A percentile compares a stretch with the other conserved stretches of the same genome.
Evolutionary conservation across 164 flowering plant genomes (phyloP).

Genomic region (Sextonia rubra): DNA sequence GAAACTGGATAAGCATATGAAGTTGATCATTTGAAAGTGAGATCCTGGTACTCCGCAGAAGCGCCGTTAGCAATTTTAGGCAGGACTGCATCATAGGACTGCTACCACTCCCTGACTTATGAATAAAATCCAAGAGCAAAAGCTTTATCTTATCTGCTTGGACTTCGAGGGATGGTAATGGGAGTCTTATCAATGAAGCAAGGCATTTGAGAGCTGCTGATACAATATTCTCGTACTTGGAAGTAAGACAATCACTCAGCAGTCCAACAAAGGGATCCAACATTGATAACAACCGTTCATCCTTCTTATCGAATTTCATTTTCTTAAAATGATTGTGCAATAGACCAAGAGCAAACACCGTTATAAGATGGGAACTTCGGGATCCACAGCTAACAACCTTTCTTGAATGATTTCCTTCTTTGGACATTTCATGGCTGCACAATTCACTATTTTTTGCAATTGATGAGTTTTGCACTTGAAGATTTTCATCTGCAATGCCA

Average conservation of each 20-base stretch:
- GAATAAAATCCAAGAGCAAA: conserved; percentile 64
- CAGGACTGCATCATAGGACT: conserved; percentile 66
- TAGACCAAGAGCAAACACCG: conserved; percentile 72
- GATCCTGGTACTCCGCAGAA: conserved; percentile 52
- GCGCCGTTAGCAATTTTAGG: conserved; percentile 60
- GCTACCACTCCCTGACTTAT: conserved; percentile 39
- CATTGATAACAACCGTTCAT: conserved; percentile 46
- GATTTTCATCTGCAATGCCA: conserved; percentile 42
- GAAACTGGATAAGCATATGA: conserved; percentile 68
- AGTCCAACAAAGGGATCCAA: conserved; percentile 74
- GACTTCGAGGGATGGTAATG: conserved; percentile 64
- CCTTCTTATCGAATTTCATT: conserved; percentile 43
- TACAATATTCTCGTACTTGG: conserved; percentile 74
- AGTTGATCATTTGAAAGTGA: conserved; percentile 72
- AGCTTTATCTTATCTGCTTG: conserved; percentile 64
- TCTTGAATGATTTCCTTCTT: conserved; percentile 12
- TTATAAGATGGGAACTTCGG: conserved; percentile 53
- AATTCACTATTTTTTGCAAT: conserved; percentile 5
- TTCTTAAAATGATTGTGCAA: conserved; percentile 52
- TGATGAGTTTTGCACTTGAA: conserved; percentile 16
- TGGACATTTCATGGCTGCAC: conserved; percentile 1
- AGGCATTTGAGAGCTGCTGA: conserved; percentile 69
- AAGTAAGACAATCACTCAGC: conserved; percentile 57
- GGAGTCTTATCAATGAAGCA: conserved; percentile 53
- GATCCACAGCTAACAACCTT: conserved; percentile 20